phyloP scores from a whole-genome alignment of 108 stramenopile genomes.

The Licmophora abbreviata region DNA sequence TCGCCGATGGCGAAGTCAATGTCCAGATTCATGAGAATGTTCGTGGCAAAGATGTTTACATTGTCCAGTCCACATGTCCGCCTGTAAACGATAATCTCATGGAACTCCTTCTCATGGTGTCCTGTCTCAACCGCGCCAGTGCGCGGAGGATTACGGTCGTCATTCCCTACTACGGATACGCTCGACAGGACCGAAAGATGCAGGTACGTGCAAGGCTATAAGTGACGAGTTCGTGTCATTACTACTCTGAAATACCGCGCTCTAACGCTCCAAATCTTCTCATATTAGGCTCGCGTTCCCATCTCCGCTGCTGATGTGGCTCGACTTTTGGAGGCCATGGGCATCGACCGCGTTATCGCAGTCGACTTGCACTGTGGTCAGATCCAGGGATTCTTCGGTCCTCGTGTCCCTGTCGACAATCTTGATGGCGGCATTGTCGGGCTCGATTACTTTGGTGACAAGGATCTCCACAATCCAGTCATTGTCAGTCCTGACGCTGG shows the following conservation, averaged over 20 bases:
- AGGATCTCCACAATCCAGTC: conserved; percentile 98
- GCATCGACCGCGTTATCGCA: conserved; percentile 97
- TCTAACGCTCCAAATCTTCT: background rate
- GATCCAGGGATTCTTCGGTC: conserved; percentile 98
- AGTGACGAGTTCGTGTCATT: background rate
- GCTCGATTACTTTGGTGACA: conserved; percentile 96
- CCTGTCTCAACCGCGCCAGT: conserved; percentile 90
- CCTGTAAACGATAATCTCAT: conserved; percentile 98
- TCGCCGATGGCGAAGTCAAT: conserved; percentile 98
- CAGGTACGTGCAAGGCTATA: conserved; percentile 31
- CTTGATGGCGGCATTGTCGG: conserved; percentile 97
- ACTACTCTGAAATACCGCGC: background rate
- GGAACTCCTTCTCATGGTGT: conserved; percentile 96
- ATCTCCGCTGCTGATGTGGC: conserved; percentile 99
- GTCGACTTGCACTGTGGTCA: conserved; percentile 99
- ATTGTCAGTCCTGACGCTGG: conserved; percentile 99
- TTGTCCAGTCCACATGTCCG: conserved; percentile 96
- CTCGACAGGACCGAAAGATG: conserved; percentile 99
- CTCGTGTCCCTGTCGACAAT: conserved; percentile 99
- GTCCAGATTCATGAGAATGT: conserved; percentile 98
- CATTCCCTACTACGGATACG: conserved; percentile 99
- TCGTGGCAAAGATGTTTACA: conserved; percentile 95
- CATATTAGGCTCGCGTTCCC: conserved; percentile 95
- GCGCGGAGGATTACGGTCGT: conserved; percentile 96
- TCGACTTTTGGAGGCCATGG: conserved; percentile 98